Percentiles rank a stretch among this genome's conserved stretches.
Evolutionary conservation across 2,329 filamentous ascomycete genomes (phyloP).

Genomic region (Alternaria gaisen): DNA sequence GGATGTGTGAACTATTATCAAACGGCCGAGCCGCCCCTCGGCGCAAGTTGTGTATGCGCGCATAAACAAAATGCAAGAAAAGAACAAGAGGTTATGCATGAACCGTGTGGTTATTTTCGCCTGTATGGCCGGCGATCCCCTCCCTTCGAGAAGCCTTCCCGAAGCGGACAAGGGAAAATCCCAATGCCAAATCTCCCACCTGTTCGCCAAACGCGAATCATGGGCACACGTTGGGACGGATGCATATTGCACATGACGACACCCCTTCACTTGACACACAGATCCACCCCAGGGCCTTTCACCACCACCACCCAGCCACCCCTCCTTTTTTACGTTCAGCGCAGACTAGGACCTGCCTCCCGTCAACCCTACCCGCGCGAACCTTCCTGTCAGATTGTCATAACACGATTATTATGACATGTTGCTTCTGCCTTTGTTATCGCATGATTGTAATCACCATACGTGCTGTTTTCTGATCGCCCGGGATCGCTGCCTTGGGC

Average conservation of each 20-base stretch:
- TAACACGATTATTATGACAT: not conserved
- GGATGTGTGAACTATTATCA: constrained; percentile 40
- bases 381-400: not conserved
- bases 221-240: constrained; percentile 1
- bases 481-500: constrained; percentile 32
- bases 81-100: constrained; percentile 7
- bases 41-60: not conserved
- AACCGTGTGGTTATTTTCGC: constrained; percentile 4
- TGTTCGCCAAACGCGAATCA: constrained; percentile 35
- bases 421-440: not conserved
- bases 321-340: not conserved
- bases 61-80: not conserved
- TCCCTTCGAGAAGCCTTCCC: constrained; percentile 36
- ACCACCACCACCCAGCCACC: not conserved
- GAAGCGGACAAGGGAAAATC: constrained; percentile 14
- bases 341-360: constrained; percentile 1
- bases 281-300: not conserved
- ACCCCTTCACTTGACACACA: constrained; percentile 25
- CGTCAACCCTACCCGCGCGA: constrained; percentile 2
- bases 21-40: constrained; percentile 24
- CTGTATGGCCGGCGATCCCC: constrained; percentile 18
- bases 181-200: constrained; percentile 18
- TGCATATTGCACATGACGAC: constrained; percentile 17
- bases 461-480: constrained; percentile 23
- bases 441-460: not conserved